phyloP scores from a whole-genome alignment of 2,329 filamentous ascomycete genomes.

The Ophiostoma quercus region DNA sequence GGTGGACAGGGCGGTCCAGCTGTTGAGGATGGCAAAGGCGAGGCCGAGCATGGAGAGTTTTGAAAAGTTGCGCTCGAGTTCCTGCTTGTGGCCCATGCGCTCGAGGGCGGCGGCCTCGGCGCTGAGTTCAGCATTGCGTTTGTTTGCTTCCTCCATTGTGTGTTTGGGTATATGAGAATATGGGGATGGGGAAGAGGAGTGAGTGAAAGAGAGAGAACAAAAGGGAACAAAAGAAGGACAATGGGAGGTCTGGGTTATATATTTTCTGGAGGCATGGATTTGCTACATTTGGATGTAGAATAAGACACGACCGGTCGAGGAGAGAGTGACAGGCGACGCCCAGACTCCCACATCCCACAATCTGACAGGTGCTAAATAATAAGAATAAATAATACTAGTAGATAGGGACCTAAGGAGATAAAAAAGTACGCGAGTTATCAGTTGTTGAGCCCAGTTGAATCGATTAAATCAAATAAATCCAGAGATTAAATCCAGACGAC shows the following conservation, averaged over 20 bases:
- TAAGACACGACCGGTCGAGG: background rate
- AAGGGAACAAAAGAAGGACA: background rate
- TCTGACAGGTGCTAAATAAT: background rate
- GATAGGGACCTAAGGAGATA: background rate
- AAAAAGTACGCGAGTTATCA: background rate
- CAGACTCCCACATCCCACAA: background rate
- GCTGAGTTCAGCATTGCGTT: background rate
- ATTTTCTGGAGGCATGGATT: background rate
- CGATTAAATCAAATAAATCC: no score
- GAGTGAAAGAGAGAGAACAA: background rate
- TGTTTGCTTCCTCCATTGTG: constrained; percentile 20
- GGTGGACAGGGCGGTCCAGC: constrained; percentile 46
- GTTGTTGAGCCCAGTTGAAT: background rate
- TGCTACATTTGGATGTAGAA: constrained; percentile 6
- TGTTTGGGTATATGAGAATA: background rate
- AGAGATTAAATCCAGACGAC: background rate
- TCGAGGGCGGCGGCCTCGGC: constrained; percentile 40
- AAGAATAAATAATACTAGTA: background rate
- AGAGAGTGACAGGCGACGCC: background rate
- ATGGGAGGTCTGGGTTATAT: background rate
- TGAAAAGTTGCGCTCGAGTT: constrained; percentile 48
- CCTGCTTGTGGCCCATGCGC: constrained; percentile 45
- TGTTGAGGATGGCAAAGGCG: constrained; percentile 47
- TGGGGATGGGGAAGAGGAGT: background rate
- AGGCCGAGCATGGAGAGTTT: constrained; percentile 45